Conservation (phyloP, 257 asterid genomes). For the Fraxinus pennsylvanica region DNA sequence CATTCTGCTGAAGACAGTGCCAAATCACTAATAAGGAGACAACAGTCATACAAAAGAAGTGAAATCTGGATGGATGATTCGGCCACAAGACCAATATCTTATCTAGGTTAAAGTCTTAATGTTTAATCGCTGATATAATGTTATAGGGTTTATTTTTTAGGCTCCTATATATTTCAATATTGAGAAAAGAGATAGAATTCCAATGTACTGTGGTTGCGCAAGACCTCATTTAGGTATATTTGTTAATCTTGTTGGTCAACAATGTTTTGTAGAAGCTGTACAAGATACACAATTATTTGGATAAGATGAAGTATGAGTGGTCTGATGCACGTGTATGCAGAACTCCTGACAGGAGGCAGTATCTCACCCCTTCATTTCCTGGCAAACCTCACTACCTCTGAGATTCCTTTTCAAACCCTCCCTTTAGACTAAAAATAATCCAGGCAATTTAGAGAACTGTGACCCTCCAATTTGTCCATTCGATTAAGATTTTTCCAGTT, state of each 20-base stretch:
- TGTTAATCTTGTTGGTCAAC: neutral
- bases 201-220: neutral
- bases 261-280: neutral
- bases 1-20: neutral
- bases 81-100: neutral
- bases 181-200: neutral
- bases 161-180: neutral
- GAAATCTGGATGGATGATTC: neutral
- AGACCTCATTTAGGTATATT: neutral
- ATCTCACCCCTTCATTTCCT: neutral
- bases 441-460: neutral
- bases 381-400: neutral
- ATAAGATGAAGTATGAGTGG: neutral
- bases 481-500: neutral
- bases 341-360: neutral
- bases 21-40: neutral
- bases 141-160: neutral
- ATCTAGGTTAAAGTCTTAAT: neutral
- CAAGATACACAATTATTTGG: neutral
- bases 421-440: neutral
- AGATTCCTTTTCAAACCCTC: neutral
- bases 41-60: neutral
- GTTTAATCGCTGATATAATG: neutral
- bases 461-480: neutral
- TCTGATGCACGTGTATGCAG: neutral